Conservation (phyloP, 768 basidiomycete genomes). For the Boletus rufocinnamomeus region DNA sequence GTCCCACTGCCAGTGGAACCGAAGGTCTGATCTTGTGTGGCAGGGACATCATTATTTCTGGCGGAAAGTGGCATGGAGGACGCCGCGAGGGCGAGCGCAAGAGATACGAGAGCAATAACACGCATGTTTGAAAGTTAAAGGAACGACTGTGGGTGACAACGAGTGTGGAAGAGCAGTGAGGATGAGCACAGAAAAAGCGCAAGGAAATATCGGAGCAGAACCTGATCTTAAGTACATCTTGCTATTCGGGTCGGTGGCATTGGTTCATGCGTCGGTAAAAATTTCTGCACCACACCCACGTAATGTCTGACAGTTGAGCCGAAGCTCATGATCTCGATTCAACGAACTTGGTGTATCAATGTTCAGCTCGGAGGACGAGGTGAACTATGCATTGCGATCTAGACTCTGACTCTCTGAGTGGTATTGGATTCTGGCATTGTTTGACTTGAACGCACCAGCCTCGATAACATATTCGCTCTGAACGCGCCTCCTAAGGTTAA, state of each 20-base stretch:
- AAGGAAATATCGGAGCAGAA: neutral
- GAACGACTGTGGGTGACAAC: conserved; percentile 4
- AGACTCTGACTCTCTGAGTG: neutral
- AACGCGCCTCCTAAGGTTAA: neutral
- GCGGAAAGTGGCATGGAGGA: conserved; percentile 8
- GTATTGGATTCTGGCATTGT: neutral
- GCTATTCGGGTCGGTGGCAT: neutral
- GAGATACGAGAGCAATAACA: conserved; percentile 10
- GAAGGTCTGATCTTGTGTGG: too few relatives aligned
- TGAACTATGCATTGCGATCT: neutral
- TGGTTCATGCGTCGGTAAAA: neutral
- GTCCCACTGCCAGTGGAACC: neutral
- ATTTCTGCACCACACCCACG: neutral
- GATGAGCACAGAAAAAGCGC: neutral
- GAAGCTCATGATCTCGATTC: neutral
- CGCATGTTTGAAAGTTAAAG: conserved; percentile 14
- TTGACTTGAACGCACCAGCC: neutral
- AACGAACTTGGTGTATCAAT: neutral
- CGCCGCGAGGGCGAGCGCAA: conserved; percentile 9
- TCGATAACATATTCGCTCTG: neutral
- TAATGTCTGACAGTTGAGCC: neutral
- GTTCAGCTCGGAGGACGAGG: neutral
- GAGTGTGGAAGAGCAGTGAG: conserved; percentile 2
- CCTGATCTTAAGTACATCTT: neutral
- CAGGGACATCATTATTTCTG: neutral